These are phyloP conservation scores for Raddia distichophylla DNA, from an alignment of 176 grass and related monocot species.

Conservation along the genomic window DNA sequence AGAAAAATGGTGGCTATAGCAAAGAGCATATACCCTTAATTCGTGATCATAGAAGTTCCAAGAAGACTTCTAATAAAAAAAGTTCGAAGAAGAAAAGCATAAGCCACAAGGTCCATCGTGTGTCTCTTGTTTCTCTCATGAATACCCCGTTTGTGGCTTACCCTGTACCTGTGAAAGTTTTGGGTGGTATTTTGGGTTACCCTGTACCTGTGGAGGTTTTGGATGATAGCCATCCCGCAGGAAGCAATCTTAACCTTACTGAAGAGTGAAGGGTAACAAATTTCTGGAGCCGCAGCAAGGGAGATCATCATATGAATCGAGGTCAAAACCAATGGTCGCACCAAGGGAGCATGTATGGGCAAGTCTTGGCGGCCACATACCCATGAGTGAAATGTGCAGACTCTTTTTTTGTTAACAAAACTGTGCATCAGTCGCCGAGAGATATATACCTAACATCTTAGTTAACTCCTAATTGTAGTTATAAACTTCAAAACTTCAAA, in stretches of 20 bases:
- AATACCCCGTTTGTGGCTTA: slow-evolving; percentile 81
- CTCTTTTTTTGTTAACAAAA: slow-evolving; percentile 78
- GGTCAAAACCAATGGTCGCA: slow-evolving; percentile 41
- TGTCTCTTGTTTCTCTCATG: slow-evolving; percentile 88
- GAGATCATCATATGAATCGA: slow-evolving; percentile 48
- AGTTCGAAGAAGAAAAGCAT: slow-evolving; percentile 38
- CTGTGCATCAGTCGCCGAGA: too few relatives aligned
- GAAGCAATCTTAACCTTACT: slow-evolving; percentile 56
- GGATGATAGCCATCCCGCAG: slow-evolving; percentile 52
- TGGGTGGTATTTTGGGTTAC: slow-evolving; percentile 60
- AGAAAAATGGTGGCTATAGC: slow-evolving; percentile 44
- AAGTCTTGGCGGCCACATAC: slow-evolving; percentile 67
- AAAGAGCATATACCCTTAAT: slow-evolving; percentile 34
- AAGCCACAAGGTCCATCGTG: slow-evolving; percentile 60
- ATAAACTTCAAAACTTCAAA: too few relatives aligned
- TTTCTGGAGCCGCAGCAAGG: slow-evolving; percentile 35
- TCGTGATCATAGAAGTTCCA: slow-evolving; percentile 37
- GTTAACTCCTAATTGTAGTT: too few relatives aligned
- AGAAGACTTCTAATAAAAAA: neutral
- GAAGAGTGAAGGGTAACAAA: slow-evolving; percentile 40
- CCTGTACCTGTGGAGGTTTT: slow-evolving; percentile 64
- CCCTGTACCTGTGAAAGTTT: slow-evolving; percentile 64
- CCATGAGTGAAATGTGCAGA: slow-evolving; percentile 87
- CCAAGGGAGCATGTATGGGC: slow-evolving; percentile 44
- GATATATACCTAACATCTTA: too few relatives aligned